Conservation (phyloP, 2,329 filamentous ascomycete genomes). For the Fusarium sp. region DNA sequence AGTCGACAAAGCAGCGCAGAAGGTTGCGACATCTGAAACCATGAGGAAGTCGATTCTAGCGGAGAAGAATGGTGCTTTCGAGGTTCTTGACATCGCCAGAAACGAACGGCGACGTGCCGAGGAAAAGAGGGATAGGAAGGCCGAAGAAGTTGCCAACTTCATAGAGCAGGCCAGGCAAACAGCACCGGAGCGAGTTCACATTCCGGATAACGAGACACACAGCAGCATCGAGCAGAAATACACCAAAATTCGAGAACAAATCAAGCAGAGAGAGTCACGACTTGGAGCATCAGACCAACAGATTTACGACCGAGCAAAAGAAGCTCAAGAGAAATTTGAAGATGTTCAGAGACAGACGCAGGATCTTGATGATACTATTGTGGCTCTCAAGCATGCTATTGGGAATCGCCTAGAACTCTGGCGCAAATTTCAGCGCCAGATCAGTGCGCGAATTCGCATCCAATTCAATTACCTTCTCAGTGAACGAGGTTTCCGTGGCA, state of each 20-base stretch:
- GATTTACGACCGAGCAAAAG: conserved; percentile 63
- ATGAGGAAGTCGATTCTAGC: conserved; percentile 64
- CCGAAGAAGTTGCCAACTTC: conserved; percentile 62
- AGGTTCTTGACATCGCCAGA: conserved; percentile 60
- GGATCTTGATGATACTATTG: conserved; percentile 55
- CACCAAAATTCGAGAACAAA: conserved; percentile 64
- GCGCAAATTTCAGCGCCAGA: conserved; percentile 82
- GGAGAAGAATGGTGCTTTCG: conserved; percentile 71
- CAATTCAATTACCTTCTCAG: conserved; percentile 90
- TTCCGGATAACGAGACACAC: conserved; percentile 73
- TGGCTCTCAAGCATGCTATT: conserved; percentile 67
- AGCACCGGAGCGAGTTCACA: conserved; percentile 65
- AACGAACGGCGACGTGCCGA: conserved; percentile 58
- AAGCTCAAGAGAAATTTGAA: conserved; percentile 55
- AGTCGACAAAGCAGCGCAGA: conserved; percentile 66
- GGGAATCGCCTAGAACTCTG: conserved; percentile 78
- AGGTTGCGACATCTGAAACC: conserved; percentile 59
- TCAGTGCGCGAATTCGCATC: conserved; percentile 85
- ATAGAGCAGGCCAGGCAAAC: conserved; percentile 64
- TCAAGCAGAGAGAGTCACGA: conserved; percentile 66
- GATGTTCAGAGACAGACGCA: conserved; percentile 56
- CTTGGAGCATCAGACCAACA: conserved; percentile 73
- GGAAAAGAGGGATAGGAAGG: conserved; percentile 59
- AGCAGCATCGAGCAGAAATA: conserved; percentile 65
- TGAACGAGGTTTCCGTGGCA: conserved; percentile 88